Evolutionary conservation across 192 early-diverging fungal genomes (phyloP).

Genomic region (Mortierella claussenii): DNA sequence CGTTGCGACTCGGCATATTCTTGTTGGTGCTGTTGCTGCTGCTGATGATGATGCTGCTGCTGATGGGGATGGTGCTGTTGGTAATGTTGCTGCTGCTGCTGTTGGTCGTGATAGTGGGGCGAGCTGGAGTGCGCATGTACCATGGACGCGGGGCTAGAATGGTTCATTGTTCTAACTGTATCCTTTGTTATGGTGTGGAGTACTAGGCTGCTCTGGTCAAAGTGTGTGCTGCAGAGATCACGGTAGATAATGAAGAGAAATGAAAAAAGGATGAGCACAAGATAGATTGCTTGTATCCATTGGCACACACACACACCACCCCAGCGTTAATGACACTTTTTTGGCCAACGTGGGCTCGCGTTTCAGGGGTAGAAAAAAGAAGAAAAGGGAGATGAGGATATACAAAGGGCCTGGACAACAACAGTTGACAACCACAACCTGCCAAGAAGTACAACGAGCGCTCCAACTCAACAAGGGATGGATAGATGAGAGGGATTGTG

Average conservation of each 20-base stretch:
- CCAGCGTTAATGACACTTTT: neutral
- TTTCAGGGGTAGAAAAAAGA: constrained; percentile 16
- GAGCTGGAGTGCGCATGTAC: constrained; percentile 1
- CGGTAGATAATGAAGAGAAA: no score
- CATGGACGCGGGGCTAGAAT: constrained; percentile 10
- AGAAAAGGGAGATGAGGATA: neutral
- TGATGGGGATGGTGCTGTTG: neutral
- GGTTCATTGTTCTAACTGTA: neutral
- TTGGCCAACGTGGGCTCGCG: constrained; percentile 3
- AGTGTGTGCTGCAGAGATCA: no score
- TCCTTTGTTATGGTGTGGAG: neutral
- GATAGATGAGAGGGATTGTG: no score
- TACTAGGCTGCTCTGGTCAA: neutral
- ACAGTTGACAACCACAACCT: no score
- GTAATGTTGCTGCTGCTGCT: constrained; percentile 8
- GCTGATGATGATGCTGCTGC: neutral
- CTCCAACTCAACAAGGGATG: no score
- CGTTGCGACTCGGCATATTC: neutral
- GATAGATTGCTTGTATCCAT: neutral
- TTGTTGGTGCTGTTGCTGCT: neutral
- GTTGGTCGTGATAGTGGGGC: constrained; percentile 4
- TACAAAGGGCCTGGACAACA: neutral
- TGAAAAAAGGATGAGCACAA: no score
- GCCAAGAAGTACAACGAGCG: no score
- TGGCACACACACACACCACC: neutral